A percentile compares a stretch with the other conserved stretches of the same genome.
Evolutionary conservation across 2,329 filamentous ascomycete genomes (phyloP).

Genomic region (Colletotrichum viniferum): DNA sequence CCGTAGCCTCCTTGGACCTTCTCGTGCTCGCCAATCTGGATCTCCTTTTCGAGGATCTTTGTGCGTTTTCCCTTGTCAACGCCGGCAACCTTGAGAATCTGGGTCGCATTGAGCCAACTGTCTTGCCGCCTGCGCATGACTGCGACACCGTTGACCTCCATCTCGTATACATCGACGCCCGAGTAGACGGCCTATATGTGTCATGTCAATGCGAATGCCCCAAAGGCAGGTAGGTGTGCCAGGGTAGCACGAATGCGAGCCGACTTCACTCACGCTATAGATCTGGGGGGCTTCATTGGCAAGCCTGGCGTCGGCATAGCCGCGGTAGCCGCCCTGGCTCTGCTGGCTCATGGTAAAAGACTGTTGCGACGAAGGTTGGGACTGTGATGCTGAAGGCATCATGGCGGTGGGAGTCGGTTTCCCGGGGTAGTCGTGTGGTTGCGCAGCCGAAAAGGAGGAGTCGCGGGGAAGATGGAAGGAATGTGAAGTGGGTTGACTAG

Average conservation of each 20-base stretch:
- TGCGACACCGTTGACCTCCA: conserved; percentile 91
- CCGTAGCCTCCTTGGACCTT: conserved; percentile 99
- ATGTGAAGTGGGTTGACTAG: neutral
- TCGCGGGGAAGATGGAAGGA: conserved; percentile 16
- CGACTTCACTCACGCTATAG: conserved; percentile 58
- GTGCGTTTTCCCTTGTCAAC: conserved; percentile 98
- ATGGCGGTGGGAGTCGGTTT: conserved; percentile 1
- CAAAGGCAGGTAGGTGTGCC: neutral
- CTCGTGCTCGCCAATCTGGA: conserved; percentile 93
- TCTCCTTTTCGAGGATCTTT: conserved; percentile 97
- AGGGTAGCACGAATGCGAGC: neutral
- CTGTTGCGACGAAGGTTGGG: conserved; percentile 56
- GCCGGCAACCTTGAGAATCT: conserved; percentile 96
- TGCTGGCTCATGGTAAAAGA: conserved; percentile 63
- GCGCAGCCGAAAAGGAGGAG: conserved; percentile 9
- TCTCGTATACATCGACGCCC: conserved; percentile 95
- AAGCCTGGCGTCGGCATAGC: conserved; percentile 39
- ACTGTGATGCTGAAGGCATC: conserved; percentile 52
- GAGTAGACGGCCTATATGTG: conserved; percentile 79
- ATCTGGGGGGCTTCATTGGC: conserved; percentile 57
- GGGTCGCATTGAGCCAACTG: conserved; percentile 96
- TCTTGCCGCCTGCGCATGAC: conserved; percentile 96
- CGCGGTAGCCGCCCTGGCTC: conserved; percentile 49
- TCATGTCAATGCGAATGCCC: neutral
- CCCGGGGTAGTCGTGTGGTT: neutral